These are phyloP conservation scores for Fusarium nematophilum DNA, from an alignment of 2,329 filamentous ascomycete species.

Conservation along the genomic window DNA sequence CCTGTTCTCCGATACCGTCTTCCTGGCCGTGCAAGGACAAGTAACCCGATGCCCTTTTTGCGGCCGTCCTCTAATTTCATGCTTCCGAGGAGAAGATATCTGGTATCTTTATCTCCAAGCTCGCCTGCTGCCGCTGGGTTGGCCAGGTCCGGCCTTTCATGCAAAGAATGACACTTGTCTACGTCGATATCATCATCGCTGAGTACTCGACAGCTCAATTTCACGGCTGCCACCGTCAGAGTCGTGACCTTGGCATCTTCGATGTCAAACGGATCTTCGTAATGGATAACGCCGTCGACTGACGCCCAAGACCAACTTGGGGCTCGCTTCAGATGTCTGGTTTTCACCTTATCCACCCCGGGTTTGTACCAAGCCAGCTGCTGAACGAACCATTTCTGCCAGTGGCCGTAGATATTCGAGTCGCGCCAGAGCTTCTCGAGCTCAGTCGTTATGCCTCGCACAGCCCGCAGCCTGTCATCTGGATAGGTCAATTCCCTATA, in stretches of 20 bases:
- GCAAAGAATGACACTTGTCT: background rate
- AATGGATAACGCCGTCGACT: background rate
- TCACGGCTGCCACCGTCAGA: background rate
- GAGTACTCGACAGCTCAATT: background rate
- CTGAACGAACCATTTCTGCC: background rate
- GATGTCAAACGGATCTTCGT: background rate
- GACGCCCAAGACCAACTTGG: slow-evolving; percentile 3
- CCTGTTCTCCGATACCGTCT: background rate
- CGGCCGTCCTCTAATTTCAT: too few species aligned
- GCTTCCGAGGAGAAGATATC: background rate
- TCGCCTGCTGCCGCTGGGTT: background rate
- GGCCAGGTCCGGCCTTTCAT: background rate
- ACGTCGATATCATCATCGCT: background rate
- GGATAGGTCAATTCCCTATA: background rate
- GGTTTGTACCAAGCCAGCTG: background rate
- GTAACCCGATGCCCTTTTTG: background rate
- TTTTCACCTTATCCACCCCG: background rate
- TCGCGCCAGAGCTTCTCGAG: background rate
- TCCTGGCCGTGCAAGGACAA: background rate
- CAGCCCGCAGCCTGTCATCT: background rate
- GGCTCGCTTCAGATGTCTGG: background rate
- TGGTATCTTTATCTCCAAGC: background rate
- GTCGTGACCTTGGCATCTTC: background rate
- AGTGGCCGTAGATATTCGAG: background rate
- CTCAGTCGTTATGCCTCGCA: background rate